Evolutionary conservation across 139 green algal genomes (phyloP).

Genomic region (Chlorella vulgaris): DNA sequence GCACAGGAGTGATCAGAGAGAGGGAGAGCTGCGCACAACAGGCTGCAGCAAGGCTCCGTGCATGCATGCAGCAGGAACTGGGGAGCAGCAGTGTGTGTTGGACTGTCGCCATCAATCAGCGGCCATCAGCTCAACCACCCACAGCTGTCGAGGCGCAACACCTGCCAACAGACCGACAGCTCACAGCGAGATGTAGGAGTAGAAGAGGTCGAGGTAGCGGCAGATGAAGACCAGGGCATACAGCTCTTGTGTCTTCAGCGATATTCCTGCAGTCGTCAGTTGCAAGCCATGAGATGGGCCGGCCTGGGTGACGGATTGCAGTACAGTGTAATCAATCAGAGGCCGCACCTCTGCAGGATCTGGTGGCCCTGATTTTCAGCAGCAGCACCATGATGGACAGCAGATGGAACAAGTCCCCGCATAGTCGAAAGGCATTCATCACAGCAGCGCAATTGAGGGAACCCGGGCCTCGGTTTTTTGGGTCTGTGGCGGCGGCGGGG

Average conservation of each 20-base stretch:
- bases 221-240: constrained; percentile 96
- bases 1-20: not conserved
- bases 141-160: not conserved
- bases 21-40: not conserved
- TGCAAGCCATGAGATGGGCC: not conserved
- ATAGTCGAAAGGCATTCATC: constrained; percentile 95
- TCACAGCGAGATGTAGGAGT: constrained; percentile 90
- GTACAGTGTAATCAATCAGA: not conserved
- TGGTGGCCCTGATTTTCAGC: constrained; percentile 94
- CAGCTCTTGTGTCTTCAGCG: constrained; percentile 97
- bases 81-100: too few relatives aligned
- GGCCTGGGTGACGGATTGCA: not conserved
- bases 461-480: constrained; percentile 15
- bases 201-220: constrained; percentile 97
- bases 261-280: constrained; percentile 82
- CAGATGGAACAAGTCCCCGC: constrained; percentile 94
- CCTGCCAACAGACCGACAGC: constrained; percentile 13
- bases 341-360: constrained; percentile 88
- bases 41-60: too few relatives aligned
- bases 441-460: not conserved
- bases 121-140: not conserved
- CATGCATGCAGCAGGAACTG: too few relatives aligned
- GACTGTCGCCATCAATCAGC: too few relatives aligned
- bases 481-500: too few relatives aligned
- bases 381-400: constrained; percentile 92